Conservation (phyloP, 2,329 filamentous ascomycete species). For the Myriosclerotinia scirpicola region DNA sequence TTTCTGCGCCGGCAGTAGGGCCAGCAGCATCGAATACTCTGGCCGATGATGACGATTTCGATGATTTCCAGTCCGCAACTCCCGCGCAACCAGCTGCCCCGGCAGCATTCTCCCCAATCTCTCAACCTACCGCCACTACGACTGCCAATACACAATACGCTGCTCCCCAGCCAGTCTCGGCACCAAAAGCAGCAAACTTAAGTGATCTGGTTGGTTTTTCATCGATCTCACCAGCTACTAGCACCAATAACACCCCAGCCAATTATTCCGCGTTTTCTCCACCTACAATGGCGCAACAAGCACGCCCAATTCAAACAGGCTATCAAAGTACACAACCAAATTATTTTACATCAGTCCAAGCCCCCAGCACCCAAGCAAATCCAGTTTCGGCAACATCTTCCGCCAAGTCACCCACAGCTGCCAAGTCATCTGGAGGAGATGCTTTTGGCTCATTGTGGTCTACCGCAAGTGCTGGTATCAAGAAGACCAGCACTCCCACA, state of each 20-base stretch:
- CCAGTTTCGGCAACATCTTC: slow-evolving; percentile 41
- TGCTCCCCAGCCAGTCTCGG: slow-evolving; percentile 81
- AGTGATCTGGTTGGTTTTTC: slow-evolving; percentile 77
- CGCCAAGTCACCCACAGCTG: slow-evolving; percentile 50
- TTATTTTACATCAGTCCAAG: slow-evolving; percentile 85
- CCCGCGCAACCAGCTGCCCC: slow-evolving; percentile 51
- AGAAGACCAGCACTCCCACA: slow-evolving; percentile 64
- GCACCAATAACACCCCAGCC: slow-evolving; percentile 54
- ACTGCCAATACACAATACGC: slow-evolving; percentile 69
- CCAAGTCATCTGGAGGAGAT: slow-evolving; percentile 67
- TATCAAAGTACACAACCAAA: slow-evolving; percentile 84
- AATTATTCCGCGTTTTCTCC: slow-evolving; percentile 65
- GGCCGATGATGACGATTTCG: slow-evolving; percentile 78
- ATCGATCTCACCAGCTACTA: slow-evolving; percentile 74
- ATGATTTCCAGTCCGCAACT: slow-evolving; percentile 91
- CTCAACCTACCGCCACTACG: slow-evolving; percentile 50
- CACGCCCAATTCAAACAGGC: slow-evolving; percentile 52
- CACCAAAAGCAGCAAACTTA: slow-evolving; percentile 75
- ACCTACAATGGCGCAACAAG: slow-evolving; percentile 47
- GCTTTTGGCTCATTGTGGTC: slow-evolving; percentile 87
- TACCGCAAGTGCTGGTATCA: slow-evolving; percentile 66
- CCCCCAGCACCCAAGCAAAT: slow-evolving; percentile 42
- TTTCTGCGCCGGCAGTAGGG: slow-evolving; percentile 46
- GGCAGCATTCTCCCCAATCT: slow-evolving; percentile 43
- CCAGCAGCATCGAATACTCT: slow-evolving; percentile 46